Base-by-base conservation (phyloP, 1,284 basidiomycete species). In the Malassezia cuniculi region DNA sequence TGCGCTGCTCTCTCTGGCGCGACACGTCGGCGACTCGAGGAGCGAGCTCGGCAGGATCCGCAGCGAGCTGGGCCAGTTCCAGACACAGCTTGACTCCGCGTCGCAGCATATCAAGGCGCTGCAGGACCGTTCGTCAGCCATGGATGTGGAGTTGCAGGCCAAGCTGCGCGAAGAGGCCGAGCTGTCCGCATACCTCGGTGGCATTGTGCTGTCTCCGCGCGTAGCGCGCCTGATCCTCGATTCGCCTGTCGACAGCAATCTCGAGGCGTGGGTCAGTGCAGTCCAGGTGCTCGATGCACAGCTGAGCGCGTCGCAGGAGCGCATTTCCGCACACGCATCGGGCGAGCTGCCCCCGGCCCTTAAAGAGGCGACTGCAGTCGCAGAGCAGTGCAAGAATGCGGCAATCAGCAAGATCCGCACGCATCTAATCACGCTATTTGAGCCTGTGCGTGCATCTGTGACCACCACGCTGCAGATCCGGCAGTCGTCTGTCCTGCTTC, bases 41-140 rank as follows among this genome's bases (percentile, higher is more conserved):
- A 18, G 28, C 5, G 26, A 37, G 21, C 48, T 50, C 20, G 32
- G 12, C n/a, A 17, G 31, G 21, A 41, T 50, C 22, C 43, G 36
- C 9, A 16, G 24, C 9, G 29, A 41, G 25, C 39, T 50, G 4
- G 34, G 34, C 16, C 15, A 22, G 0, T 99, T 97, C 58, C 87
- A 94, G 68, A 80, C 76, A 52, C 89, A 99, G 69, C 74, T 99
- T 5, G 82, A 82, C 3, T 79, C 81, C 2, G 87, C 95, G 4
- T 94, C 90, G 3, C 82, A 85, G 0, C 89, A 97, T 63, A 93
- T 99, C 62, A 81, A 84, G 0, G 82, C 90, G 51, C 74, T 99
- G 17, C 90, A 97, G 65, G 75, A 78, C 47, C 76, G 85, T 26
- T 89, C 84, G 60, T 81, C 83, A 50, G 79, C 81, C 32, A 90